These are phyloP conservation scores for Paraphoma chrysanthemicola DNA, from an alignment of 2,329 filamentous ascomycete genomes.

Conservation along the genomic window DNA sequence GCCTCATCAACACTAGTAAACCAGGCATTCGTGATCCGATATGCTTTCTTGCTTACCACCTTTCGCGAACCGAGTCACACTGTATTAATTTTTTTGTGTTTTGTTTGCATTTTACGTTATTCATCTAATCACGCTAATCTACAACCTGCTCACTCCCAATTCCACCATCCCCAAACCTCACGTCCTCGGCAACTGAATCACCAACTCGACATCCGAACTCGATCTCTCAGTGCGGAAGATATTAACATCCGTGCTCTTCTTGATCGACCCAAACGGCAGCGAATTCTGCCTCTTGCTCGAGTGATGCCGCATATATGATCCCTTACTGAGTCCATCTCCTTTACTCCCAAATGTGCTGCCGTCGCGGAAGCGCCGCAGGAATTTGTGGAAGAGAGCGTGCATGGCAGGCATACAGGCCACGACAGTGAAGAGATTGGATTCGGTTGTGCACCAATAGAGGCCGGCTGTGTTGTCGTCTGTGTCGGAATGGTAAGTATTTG, in stretches of 20 bases:
- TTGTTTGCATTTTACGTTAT: no score
- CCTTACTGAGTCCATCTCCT: slow-evolving; percentile 17
- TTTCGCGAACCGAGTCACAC: no score
- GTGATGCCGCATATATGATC: slow-evolving; percentile 23
- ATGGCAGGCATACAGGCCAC: slow-evolving; percentile 39
- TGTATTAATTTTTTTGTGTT: no score
- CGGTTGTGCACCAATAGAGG: slow-evolving; percentile 33
- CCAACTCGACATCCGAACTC: slow-evolving; percentile 29
- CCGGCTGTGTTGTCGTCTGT: slow-evolving; percentile 34
- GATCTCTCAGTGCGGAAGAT: slow-evolving; percentile 23
- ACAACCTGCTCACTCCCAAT: background rate
- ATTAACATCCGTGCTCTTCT: slow-evolving; percentile 30
- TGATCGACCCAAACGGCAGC: slow-evolving; percentile 26
- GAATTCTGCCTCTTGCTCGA: slow-evolving; percentile 16
- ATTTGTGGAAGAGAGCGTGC: slow-evolving; percentile 26
- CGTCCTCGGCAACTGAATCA: slow-evolving; percentile 5
- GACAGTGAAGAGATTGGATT: slow-evolving; percentile 34
- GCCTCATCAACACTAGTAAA: no score
- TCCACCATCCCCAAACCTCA: background rate
- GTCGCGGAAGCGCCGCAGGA: slow-evolving; percentile 13
- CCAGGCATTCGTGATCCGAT: no score
- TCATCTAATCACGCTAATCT: background rate
- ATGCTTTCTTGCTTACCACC: no score
- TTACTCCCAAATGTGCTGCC: slow-evolving; percentile 20
- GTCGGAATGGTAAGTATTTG: background rate